Base-by-base conservation (phyloP, 768 basidiomycete genomes). In the Boletus edulis region DNA sequence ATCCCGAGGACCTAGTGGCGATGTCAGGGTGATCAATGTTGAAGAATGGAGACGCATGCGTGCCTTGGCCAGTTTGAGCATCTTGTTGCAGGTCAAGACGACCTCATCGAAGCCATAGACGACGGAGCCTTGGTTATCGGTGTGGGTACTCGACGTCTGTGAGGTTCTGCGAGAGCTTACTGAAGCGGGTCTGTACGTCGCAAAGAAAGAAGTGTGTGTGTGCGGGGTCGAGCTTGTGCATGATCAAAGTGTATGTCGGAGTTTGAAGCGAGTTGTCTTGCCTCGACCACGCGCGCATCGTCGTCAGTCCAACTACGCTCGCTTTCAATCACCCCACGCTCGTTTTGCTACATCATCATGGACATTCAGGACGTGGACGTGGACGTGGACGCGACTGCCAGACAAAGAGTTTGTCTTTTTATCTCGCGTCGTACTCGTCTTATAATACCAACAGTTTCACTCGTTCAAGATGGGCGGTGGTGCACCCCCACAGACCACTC, bases 161-260 rank as follows among this genome's bases (percentile, higher is more conserved):
- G 17, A 10, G 29, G 29, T 29, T 29, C 29, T 29, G 29, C 1
- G n/a, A 35, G 17, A 20, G 55, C 83, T 58, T 61, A 91, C 91
- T 74, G 72, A 93, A 88, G 58, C 82, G 80, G 9, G 80, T 76
- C 72, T 95, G 94, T 3, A 95, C 72, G 69, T 96, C 94, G 68
- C 94, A 97, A 27, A 92, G 73, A 54, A 95, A 81, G 75, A 96
- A 83, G 46, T 88, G 65, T 15, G 82, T 72, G 18, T 62, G 61
- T 3, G 58, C 61, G 39, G 68, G 85, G 72, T 60, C 71, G 62
- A 70, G 72, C 52, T 39, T 29, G 20, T 52, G 65, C 71, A 68
- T 70, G n/a, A 29, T 17, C 22, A 11, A 12, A 10, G 38, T 39
- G 34, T 1, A 31, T 29, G 45, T 61, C 72, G 72, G 69, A 67